phyloP scores from a whole-genome alignment of 495 filamentous ascomycete genomes.

The Platismatia glauca region DNA sequence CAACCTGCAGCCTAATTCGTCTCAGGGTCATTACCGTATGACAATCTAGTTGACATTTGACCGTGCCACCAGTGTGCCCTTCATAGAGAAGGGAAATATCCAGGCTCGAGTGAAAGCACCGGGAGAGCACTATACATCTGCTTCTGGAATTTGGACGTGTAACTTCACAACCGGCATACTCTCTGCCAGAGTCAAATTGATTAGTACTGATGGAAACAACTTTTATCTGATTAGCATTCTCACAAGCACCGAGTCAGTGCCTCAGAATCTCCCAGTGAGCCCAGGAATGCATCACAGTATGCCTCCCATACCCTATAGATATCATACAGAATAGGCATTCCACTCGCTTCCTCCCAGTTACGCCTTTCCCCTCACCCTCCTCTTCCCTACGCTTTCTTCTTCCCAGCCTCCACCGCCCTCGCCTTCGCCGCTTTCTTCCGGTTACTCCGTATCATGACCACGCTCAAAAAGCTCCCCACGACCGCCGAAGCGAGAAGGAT shows the following conservation, averaged over 20 bases:
- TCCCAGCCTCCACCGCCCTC: conserved; percentile 58
- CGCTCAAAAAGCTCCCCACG: conserved; percentile 88
- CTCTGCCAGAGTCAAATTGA: background rate
- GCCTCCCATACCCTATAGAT: conserved; percentile 1
- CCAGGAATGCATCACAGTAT: background rate
- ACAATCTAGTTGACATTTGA: background rate
- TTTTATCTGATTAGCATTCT: background rate
- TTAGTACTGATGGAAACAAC: too few relatives aligned
- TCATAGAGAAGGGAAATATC: background rate
- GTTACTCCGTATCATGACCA: conserved; percentile 99
- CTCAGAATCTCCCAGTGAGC: background rate
- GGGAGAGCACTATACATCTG: background rate
- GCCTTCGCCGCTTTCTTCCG: conserved; percentile 93
- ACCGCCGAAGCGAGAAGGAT: conserved; percentile 86
- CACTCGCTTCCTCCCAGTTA: background rate
- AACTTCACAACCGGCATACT: background rate
- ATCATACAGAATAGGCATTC: background rate
- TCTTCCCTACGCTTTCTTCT: conserved; percentile 50
- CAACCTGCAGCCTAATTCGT: background rate
- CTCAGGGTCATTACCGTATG: background rate
- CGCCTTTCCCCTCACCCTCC: background rate
- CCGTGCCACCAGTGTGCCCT: background rate
- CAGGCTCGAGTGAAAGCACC: background rate
- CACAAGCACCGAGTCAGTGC: background rate
- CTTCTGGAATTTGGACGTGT: background rate